These are phyloP conservation scores for Pyrenula massariospora DNA, from an alignment of 495 filamentous ascomycete genomes.

Conservation along the genomic window DNA sequence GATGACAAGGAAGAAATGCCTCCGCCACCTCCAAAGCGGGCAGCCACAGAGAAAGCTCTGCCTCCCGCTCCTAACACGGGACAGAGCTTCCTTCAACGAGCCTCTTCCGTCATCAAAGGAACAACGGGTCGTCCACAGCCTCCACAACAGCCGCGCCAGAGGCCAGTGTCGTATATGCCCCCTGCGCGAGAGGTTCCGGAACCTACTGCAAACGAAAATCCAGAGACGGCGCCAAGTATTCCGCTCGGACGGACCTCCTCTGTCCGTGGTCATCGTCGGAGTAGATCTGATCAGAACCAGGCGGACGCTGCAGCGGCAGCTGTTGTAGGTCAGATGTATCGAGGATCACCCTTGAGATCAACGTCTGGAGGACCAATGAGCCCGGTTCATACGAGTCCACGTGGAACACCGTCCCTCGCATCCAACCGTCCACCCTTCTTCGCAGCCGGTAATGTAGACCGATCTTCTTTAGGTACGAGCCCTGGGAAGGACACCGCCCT, in stretches of 20 bases:
- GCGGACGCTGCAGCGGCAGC: constrained; percentile 43
- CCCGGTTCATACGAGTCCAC: constrained; percentile 19
- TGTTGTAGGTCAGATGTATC: constrained; percentile 78
- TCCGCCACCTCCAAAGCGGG: constrained; percentile 10
- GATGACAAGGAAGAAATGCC: constrained; percentile 44
- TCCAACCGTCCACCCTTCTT: constrained; percentile 35
- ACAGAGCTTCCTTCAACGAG: constrained; percentile 55
- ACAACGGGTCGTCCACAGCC: constrained; percentile 23
- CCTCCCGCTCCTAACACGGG: constrained; percentile 63
- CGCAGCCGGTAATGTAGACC: constrained; percentile 24
- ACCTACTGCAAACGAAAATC: constrained; percentile 48
- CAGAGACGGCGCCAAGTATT: constrained; percentile 73
- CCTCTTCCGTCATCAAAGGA: constrained; percentile 53
- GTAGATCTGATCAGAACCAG: constrained; percentile 59
- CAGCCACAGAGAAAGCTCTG: constrained; percentile 70
- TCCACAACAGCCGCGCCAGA: constrained; percentile 37
- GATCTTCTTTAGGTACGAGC: constrained; percentile 32
- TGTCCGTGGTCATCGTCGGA: constrained; percentile 47
- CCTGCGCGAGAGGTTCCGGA: constrained; percentile 25
- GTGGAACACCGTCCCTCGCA: neutral
- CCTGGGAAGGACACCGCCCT: constrained; percentile 25
- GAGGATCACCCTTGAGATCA: constrained; percentile 40
- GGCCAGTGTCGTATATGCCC: constrained; percentile 52
- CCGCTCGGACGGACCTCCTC: constrained; percentile 59
- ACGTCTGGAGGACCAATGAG: constrained; percentile 44